These are phyloP conservation scores for Byssochlamys sp. DNA, from an alignment of 2,329 filamentous ascomycete species.

Conservation along the genomic window DNA sequence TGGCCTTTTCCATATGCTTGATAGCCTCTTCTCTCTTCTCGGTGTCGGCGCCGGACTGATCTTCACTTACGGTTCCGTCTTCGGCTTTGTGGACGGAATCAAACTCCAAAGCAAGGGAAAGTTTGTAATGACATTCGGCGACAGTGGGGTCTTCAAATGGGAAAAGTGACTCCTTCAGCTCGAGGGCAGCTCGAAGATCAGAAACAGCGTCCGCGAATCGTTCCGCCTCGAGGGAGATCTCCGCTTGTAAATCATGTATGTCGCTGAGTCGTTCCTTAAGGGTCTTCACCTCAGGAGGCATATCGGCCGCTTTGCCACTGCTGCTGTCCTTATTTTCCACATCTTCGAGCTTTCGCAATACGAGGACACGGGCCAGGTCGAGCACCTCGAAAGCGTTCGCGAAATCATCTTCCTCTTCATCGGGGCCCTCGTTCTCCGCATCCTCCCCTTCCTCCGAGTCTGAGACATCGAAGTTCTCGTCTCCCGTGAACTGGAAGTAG, in stretches of 20 bases:
- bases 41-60: slow-evolving; percentile 38
- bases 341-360: slow-evolving; percentile 46
- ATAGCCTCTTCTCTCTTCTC: slow-evolving; percentile 49
- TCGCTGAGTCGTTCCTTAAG: slow-evolving; percentile 82
- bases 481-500: slow-evolving; percentile 83
- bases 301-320: slow-evolving; percentile 40
- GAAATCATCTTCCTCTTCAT: slow-evolving; percentile 57
- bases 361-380: slow-evolving; percentile 52
- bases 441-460: slow-evolving; percentile 44
- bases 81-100: slow-evolving; percentile 54
- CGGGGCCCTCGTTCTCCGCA: slow-evolving; percentile 40
- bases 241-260: slow-evolving; percentile 84
- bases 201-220: slow-evolving; percentile 79
- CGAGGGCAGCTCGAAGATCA: slow-evolving; percentile 68
- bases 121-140: slow-evolving; percentile 91
- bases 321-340: slow-evolving; percentile 34
- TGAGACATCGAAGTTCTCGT: slow-evolving; percentile 82
- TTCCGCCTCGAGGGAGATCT: slow-evolving; percentile 96
- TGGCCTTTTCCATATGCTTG: slow-evolving; percentile 51
- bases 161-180: slow-evolving; percentile 69
- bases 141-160: slow-evolving; percentile 72
- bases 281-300: slow-evolving; percentile 41
- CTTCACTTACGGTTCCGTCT: slow-evolving; percentile 33
- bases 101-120: slow-evolving; percentile 89
- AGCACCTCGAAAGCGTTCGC: slow-evolving; percentile 55